Conservation (phyloP, 257 asterid species). For the Sherardia arvensis region DNA sequence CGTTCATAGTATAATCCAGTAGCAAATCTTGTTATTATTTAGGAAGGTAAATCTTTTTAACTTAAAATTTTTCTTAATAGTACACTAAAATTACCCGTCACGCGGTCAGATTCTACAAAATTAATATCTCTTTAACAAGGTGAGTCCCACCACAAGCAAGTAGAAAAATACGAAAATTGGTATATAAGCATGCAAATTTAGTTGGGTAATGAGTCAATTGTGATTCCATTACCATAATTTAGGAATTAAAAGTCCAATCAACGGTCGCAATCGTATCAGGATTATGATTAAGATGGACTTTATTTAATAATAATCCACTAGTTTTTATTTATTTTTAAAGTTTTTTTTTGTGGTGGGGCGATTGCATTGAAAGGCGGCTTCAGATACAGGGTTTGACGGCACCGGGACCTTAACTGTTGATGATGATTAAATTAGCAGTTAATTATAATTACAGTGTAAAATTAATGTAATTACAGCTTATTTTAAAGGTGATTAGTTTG, state of each 20-base stretch:
- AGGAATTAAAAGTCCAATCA: neutral
- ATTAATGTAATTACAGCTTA: neutral
- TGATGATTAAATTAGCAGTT: neutral
- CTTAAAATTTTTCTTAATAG: no score
- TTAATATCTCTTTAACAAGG: no score
- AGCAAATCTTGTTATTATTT: no score
- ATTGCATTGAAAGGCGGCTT: slow-evolving; percentile 14
- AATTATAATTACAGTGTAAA: neutral
- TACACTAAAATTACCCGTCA: no score
- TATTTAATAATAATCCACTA: neutral
- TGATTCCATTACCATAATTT: neutral
- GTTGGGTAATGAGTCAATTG: no score
- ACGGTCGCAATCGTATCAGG: neutral
- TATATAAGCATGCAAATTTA: no score
- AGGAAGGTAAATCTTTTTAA: no score
- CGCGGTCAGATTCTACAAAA: no score
- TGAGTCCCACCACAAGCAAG: no score
- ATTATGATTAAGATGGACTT: neutral
- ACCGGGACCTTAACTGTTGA: neutral
- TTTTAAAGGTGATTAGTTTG: neutral
- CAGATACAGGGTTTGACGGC: slow-evolving; percentile 1
- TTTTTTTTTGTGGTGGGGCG: neutral
- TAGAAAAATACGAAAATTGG: no score
- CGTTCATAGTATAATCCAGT: no score
- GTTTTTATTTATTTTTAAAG: neutral